Conservation (phyloP, 495 filamentous ascomycete species). For the Neurospora sp. region DNA sequence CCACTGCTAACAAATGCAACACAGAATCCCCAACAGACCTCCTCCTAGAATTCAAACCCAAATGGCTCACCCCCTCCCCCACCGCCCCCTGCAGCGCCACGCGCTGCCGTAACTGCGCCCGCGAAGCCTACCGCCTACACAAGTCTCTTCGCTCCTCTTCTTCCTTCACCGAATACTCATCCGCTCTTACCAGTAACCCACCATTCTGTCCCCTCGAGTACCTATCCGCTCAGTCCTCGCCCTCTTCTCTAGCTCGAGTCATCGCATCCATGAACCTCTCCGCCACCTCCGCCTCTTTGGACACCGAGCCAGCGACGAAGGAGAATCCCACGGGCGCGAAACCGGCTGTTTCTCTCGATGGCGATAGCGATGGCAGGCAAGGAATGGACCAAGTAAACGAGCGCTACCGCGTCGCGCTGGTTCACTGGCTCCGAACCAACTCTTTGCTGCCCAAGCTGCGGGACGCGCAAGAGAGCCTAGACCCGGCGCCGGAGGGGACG, state of each 20-base stretch:
- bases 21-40: constrained; percentile 27
- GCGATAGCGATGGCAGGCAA: neutral
- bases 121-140: constrained; percentile 45
- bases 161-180: neutral
- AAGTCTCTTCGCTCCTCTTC: constrained; percentile 11
- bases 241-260: neutral
- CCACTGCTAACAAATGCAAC: neutral
- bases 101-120: constrained; percentile 81
- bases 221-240: neutral
- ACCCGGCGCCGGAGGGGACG: constrained; percentile 31
- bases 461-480: constrained; percentile 29
- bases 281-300: neutral
- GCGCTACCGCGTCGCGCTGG: constrained; percentile 3
- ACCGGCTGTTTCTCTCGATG: neutral
- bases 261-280: neutral
- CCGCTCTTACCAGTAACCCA: neutral
- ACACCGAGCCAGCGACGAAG: neutral
- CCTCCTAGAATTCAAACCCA: constrained; percentile 80
- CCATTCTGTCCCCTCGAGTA: neutral
- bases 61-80: constrained; percentile 83
- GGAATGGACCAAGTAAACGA: neutral
- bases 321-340: neutral
- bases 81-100: constrained; percentile 54
- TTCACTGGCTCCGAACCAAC: constrained; percentile 19
- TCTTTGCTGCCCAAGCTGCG: constrained; percentile 36